These are phyloP conservation scores for Pseudotulostoma volvatum DNA, from an alignment of 495 filamentous ascomycete genomes.

Conservation along the genomic window DNA sequence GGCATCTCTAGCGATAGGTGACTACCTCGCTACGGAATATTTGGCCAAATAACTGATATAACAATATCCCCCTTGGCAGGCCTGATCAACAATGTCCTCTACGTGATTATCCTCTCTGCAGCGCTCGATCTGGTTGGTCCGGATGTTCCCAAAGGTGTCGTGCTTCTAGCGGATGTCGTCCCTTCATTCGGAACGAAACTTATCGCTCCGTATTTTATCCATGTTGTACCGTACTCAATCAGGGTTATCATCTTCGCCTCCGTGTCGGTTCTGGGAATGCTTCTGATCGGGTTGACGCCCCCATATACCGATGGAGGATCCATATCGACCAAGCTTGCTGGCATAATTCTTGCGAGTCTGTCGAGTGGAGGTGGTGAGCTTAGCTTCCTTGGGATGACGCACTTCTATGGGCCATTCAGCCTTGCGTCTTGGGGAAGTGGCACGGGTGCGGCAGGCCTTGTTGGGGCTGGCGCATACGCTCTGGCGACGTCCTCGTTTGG, in stretches of 20 bases:
- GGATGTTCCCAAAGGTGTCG: constrained; percentile 67
- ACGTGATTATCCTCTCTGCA: constrained; percentile 91
- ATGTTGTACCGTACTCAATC: constrained; percentile 59
- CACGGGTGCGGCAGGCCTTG: constrained; percentile 75
- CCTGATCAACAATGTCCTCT: constrained; percentile 93
- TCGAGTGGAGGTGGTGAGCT: constrained; percentile 75
- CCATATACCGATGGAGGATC: constrained; percentile 37
- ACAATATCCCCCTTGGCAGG: constrained; percentile 31
- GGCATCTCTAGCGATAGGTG: neutral
- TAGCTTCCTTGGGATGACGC: constrained; percentile 77
- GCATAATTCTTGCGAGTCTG: constrained; percentile 71
- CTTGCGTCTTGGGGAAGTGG: constrained; percentile 87
- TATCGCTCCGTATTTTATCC: constrained; percentile 82
- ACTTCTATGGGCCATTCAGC: constrained; percentile 83
- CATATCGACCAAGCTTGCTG: constrained; percentile 58
- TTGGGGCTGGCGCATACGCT: constrained; percentile 78
- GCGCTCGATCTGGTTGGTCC: constrained; percentile 89
- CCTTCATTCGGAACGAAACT: constrained; percentile 83
- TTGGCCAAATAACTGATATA: neutral
- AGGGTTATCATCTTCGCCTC: constrained; percentile 58
- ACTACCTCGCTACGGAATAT: neutral
- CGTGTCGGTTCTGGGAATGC: constrained; percentile 68
- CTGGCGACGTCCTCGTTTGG: constrained; percentile 64
- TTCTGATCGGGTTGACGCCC: constrained; percentile 67
- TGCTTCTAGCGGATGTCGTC: constrained; percentile 83